These are phyloP conservation scores for Diaporthe australafricana DNA, from an alignment of 2,329 filamentous ascomycete species.

Conservation along the genomic window DNA sequence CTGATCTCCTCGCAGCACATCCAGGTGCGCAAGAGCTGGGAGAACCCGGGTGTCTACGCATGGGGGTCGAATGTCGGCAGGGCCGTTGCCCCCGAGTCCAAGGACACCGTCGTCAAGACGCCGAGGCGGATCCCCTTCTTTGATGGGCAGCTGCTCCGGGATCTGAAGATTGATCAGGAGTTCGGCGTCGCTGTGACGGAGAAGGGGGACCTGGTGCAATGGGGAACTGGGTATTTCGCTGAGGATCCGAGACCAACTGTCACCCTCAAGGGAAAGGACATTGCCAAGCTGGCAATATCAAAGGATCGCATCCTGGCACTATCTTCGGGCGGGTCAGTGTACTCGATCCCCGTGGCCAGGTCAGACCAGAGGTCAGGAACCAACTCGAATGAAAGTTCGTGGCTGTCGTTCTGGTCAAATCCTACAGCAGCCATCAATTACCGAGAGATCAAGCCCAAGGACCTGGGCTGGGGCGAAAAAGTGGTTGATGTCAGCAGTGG, in stretches of 20 bases:
- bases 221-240: conserved; percentile 83
- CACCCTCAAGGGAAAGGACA: conserved; percentile 85
- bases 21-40: conserved; percentile 85
- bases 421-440: conserved; percentile 69
- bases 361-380: conserved; percentile 73
- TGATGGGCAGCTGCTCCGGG: conserved; percentile 84
- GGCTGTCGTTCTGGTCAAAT: conserved; percentile 79
- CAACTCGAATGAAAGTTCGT: conserved; percentile 61
- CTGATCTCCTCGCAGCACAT: conserved; percentile 86
- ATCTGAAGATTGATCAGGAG: conserved; percentile 84
- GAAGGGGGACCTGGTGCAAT: conserved; percentile 89
- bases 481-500: conserved; percentile 81
- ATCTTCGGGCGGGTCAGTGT: conserved; percentile 79
- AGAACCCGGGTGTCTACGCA: conserved; percentile 88
- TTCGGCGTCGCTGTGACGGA: conserved; percentile 91
- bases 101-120: conserved; percentile 81
- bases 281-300: conserved; percentile 81
- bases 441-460: conserved; percentile 74
- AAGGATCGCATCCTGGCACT: conserved; percentile 86
- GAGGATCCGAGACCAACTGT: conserved; percentile 71
- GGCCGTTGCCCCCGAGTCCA: conserved; percentile 87
- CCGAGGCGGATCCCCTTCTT: conserved; percentile 85
- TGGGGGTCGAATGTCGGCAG: conserved; percentile 91
- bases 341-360: conserved; percentile 83
- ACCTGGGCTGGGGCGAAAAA: conserved; percentile 76